Percentiles rank a stretch among this genome's conserved stretches.
Evolutionary conservation across 2,329 filamentous ascomycete species (phyloP).

Genomic region (Calonectria pseudoreteaudii): DNA sequence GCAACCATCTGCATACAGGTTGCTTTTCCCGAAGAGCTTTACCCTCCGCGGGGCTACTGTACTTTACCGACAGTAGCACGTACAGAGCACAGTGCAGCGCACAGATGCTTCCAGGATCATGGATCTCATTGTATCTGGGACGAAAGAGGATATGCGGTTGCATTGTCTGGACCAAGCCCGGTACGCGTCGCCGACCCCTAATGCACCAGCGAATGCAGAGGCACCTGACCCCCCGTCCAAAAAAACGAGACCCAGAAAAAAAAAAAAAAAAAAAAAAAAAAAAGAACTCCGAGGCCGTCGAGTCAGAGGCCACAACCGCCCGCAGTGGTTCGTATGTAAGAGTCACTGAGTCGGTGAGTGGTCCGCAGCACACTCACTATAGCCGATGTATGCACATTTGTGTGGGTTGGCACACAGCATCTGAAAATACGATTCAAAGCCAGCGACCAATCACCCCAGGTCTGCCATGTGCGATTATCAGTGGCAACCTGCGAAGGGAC

Average conservation of each 20-base stretch:
- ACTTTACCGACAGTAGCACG: not conserved
- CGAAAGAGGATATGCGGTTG: constrained; percentile 16
- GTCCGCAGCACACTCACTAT: constrained; percentile 29
- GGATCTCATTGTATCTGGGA: constrained; percentile 25
- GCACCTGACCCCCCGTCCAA: constrained; percentile 14
- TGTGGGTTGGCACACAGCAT: not conserved
- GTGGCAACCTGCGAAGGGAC: not conserved
- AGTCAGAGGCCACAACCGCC: constrained; percentile 30
- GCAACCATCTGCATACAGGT: constrained; percentile 21
- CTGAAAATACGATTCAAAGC: not conserved
- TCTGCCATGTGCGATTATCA: not conserved
- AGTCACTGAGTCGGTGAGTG: constrained; percentile 43
- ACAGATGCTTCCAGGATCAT: constrained; percentile 21
- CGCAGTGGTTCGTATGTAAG: constrained; percentile 41
- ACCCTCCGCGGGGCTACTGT: not conserved
- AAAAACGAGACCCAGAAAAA: too few relatives aligned
- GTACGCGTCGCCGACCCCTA: constrained; percentile 16
- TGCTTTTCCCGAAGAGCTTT: constrained; percentile 13
- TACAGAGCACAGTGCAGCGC: constrained; percentile 6
- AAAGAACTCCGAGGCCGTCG: constrained; percentile 24
- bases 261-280: constrained; percentile 1
- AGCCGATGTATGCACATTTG: constrained; percentile 2
- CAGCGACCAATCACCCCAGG: not conserved
- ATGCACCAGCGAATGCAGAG: constrained; percentile 15
- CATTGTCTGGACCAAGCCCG: constrained; percentile 15